phyloP scores from a whole-genome alignment of 1,139 yeast species.

The Saccharomyces hybrid region DNA sequence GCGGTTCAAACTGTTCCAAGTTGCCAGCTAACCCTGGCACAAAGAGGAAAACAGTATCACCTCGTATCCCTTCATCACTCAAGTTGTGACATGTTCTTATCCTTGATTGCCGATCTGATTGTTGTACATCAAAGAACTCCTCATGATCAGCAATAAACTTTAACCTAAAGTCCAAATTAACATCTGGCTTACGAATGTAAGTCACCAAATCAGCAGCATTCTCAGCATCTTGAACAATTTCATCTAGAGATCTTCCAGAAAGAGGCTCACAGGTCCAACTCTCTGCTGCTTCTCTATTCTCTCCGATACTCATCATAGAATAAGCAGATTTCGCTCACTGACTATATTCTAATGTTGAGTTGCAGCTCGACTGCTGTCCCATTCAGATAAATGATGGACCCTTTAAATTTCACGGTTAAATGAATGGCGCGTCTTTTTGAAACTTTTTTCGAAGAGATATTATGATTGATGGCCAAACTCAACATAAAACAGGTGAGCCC shows the following conservation, averaged over 20 bases:
- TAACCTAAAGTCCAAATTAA: background rate
- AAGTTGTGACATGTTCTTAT: conserved; percentile 23
- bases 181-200: conserved; percentile 9
- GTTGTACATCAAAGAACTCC: conserved; percentile 6
- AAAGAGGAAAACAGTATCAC: conserved; percentile 41
- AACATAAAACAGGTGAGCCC: background rate
- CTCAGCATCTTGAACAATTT: conserved; percentile 14
- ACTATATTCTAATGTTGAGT: background rate
- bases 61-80: conserved; percentile 2
- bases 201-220: conserved; percentile 10
- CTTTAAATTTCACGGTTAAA: background rate
- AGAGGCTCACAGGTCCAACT: conserved; percentile 11
- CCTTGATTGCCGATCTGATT: background rate
- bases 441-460: background rate
- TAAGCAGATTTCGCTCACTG: background rate
- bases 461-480: background rate
- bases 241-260: conserved; percentile 12
- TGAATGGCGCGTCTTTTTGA: background rate
- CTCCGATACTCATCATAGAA: background rate
- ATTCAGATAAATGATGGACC: background rate
- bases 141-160: conserved; percentile 7
- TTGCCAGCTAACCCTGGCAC: conserved; percentile 71
- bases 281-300: background rate
- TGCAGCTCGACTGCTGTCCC: background rate
- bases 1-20: conserved; percentile 62